These are phyloP conservation scores for Alternaria ethzedia DNA, from an alignment of 2,329 filamentous ascomycete species.

Conservation along the genomic window DNA sequence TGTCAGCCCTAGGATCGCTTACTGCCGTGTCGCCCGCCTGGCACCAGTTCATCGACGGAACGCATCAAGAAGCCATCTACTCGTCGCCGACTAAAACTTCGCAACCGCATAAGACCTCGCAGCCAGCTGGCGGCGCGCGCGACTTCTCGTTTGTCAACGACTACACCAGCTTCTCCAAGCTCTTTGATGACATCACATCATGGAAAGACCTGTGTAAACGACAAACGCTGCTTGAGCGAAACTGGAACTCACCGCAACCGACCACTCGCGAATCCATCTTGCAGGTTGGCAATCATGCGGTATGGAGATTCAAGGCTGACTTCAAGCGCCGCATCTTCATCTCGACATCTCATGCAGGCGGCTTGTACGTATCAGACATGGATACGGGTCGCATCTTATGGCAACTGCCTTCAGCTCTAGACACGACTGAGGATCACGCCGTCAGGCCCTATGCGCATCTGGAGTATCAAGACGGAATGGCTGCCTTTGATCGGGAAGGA, in stretches of 20 bases:
- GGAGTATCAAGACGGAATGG: constrained; percentile 12
- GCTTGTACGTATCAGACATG: constrained; percentile 8
- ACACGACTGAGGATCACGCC: neutral
- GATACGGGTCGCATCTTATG: constrained; percentile 3
- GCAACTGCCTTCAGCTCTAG: constrained; percentile 1
- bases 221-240: constrained; percentile 3
- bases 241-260: constrained; percentile 1
- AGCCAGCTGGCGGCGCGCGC: neutral
- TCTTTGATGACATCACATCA: constrained; percentile 5
- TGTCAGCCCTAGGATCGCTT: constrained; percentile 6
- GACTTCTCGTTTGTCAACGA: constrained; percentile 3
- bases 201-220: constrained; percentile 10
- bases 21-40: constrained; percentile 5
- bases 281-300: constrained; percentile 4
- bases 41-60: constrained; percentile 12
- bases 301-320: constrained; percentile 12
- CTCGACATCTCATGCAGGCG: constrained; percentile 9
- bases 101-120: neutral
- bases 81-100: constrained; percentile 5
- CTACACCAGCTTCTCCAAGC: constrained; percentile 9
- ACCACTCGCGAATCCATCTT: constrained; percentile 7
- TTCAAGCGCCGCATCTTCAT: constrained; percentile 14
- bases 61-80: constrained; percentile 8
- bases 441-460: constrained; percentile 10
- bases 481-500: constrained; percentile 7